phyloP scores from a whole-genome alignment of 345 rosid species.

The Lenwebbia sp. region DNA sequence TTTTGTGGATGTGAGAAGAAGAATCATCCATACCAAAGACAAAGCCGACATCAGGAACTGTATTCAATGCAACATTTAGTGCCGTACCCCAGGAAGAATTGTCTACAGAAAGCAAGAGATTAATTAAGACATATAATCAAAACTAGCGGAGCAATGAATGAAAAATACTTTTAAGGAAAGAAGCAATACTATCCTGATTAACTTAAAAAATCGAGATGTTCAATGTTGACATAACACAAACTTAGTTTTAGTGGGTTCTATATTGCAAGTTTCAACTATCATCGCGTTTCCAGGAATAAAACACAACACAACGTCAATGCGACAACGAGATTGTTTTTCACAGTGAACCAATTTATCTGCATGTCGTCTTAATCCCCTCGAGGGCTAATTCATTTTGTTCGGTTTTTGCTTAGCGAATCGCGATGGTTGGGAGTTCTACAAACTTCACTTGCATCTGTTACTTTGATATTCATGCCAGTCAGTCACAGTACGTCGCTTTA shows the following conservation, averaged over 20 bases:
- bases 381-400: not conserved
- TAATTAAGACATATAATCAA: not conserved
- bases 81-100: not conserved
- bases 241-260: not conserved
- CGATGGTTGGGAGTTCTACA: not conserved
- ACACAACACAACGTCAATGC: not conserved
- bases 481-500: not conserved
- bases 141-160: not conserved
- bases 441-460: not conserved
- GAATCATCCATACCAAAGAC: not conserved
- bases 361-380: not conserved
- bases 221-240: not conserved
- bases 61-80: not conserved
- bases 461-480: not conserved
- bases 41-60: not conserved
- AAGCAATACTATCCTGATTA: not conserved
- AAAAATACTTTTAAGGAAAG: not conserved
- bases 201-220: not conserved
- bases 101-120: not conserved
- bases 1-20: not conserved
- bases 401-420: not conserved
- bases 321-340: too few species aligned
- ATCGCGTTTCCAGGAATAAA: fast-evolving
- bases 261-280: not conserved
- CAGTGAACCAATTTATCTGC: not conserved